Evolutionary conservation across 2,329 filamentous ascomycete genomes (phyloP).

Genomic region (Capronia americana): DNA sequence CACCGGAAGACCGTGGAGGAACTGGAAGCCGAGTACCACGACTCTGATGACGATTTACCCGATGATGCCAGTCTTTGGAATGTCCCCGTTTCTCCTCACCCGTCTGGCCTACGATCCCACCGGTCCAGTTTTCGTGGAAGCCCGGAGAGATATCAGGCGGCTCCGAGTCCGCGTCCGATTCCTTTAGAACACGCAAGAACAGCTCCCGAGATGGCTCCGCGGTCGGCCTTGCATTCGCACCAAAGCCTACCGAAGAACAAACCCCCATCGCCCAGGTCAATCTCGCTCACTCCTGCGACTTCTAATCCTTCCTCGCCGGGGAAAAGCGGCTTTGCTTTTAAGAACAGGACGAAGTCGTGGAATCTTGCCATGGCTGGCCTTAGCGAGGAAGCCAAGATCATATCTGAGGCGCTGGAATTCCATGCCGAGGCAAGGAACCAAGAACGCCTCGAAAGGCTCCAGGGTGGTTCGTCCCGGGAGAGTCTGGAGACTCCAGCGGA

Average conservation of each 20-base stretch:
- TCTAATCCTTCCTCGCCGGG: conserved; percentile 41
- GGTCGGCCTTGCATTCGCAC: conserved; percentile 39
- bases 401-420: conserved; percentile 65
- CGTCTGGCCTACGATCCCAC: conserved; percentile 48
- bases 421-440: conserved; percentile 57
- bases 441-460: conserved; percentile 19
- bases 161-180: conserved; percentile 47
- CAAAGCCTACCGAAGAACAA: conserved; percentile 42
- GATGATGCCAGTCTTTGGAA: conserved; percentile 59
- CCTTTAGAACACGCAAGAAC: conserved; percentile 51
- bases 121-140: conserved; percentile 49
- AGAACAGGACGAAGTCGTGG: conserved; percentile 63
- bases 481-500: conserved; percentile 44
- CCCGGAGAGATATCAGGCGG: conserved; percentile 45
- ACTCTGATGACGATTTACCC: conserved; percentile 58
- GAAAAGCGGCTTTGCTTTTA: conserved; percentile 28
- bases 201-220: conserved; percentile 39
- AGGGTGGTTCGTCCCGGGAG: conserved; percentile 24
- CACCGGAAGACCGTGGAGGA: conserved; percentile 56
- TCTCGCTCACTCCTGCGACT: conserved; percentile 26
- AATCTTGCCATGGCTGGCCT: conserved; percentile 63
- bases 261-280: conserved; percentile 33
- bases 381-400: conserved; percentile 64
- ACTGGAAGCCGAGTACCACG: conserved; percentile 57
- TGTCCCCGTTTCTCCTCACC: conserved; percentile 56